These are phyloP conservation scores for Canariomyces notabilis DNA, from an alignment of 2,329 filamentous ascomycete species.

Conservation along the genomic window DNA sequence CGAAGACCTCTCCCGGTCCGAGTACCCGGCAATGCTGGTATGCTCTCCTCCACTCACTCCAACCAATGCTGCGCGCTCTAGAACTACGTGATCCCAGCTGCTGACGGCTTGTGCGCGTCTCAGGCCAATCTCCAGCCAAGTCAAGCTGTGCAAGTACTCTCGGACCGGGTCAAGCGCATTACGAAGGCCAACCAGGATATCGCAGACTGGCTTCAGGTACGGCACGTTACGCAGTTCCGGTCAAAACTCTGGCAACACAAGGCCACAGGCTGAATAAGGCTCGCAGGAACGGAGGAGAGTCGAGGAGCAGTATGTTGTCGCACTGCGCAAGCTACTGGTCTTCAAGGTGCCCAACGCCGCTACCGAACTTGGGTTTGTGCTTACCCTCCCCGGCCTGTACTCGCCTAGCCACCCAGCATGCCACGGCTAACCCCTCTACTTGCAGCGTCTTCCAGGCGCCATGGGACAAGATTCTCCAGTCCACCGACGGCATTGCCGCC, in stretches of 20 bases:
- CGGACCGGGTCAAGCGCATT: slow-evolving; percentile 84
- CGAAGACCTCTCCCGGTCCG: slow-evolving; percentile 75
- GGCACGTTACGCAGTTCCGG: slow-evolving; percentile 24
- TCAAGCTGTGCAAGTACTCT: slow-evolving; percentile 76
- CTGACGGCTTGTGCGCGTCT: slow-evolving; percentile 10
- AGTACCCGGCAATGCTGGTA: slow-evolving; percentile 95
- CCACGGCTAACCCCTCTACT: not conserved
- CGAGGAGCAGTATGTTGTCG: slow-evolving; percentile 82
- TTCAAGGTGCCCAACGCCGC: slow-evolving; percentile 69
- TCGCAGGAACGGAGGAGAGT: slow-evolving; percentile 82
- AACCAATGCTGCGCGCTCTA: not conserved
- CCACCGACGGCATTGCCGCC: slow-evolving; percentile 73
- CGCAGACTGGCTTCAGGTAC: slow-evolving; percentile 94
- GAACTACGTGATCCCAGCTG: slow-evolving; percentile 15
- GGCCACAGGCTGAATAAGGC: slow-evolving; percentile 22
- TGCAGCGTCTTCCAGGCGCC: slow-evolving; percentile 79
- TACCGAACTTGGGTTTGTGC: slow-evolving; percentile 82
- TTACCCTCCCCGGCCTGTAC: too few species aligned
- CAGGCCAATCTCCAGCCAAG: slow-evolving; percentile 75
- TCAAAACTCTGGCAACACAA: too few species aligned
- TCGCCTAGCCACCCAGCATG: not conserved
- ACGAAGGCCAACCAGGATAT: slow-evolving; percentile 82
- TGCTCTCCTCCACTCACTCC: slow-evolving; percentile 23
- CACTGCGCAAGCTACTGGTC: slow-evolving; percentile 73
- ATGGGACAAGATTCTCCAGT: slow-evolving; percentile 81